phyloP scores from a whole-genome alignment of 2,329 filamentous ascomycete species.

The Berkeleyomyces basicola region DNA sequence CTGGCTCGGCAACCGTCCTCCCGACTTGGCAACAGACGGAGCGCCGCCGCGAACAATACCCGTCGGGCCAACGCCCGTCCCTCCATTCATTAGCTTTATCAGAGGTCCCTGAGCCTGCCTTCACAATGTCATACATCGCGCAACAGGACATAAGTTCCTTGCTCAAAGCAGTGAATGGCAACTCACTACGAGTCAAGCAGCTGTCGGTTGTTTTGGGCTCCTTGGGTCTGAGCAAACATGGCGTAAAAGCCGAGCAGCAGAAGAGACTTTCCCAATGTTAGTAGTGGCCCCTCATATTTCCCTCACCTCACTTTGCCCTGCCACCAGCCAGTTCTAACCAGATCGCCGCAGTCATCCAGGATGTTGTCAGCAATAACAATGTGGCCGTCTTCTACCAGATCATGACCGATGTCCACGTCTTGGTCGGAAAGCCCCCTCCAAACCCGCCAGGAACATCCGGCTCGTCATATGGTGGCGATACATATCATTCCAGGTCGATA shows the following conservation, averaged over 20 bases:
- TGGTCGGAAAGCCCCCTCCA: background rate
- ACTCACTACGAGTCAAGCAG: slow-evolving; percentile 38
- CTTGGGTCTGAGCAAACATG: slow-evolving; percentile 60
- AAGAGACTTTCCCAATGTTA: slow-evolving; percentile 60
- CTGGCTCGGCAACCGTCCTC: background rate
- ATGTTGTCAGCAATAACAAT: slow-evolving; percentile 24
- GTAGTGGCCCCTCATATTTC: slow-evolving; percentile 22
- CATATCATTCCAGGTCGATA: background rate
- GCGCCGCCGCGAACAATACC: background rate
- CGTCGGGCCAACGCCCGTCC: background rate
- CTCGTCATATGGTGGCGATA: background rate
- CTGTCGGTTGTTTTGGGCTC: slow-evolving; percentile 60
- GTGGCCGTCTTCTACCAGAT: slow-evolving; percentile 27
- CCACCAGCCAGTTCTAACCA: background rate
- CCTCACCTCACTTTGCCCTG: background rate
- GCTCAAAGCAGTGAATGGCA: slow-evolving; percentile 27
- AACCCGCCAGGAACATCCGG: background rate
- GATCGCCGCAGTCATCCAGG: slow-evolving; percentile 25
- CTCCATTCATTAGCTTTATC: background rate
- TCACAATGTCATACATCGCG: slow-evolving; percentile 8
- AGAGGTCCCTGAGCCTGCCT: background rate
- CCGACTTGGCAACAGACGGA: background rate
- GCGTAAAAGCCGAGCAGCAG: slow-evolving; percentile 74
- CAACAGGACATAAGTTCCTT: slow-evolving; percentile 28
- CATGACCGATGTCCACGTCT: slow-evolving; percentile 4